These are phyloP conservation scores for Aspergillus campestris DNA, from an alignment of 495 filamentous ascomycete species.

Conservation along the genomic window DNA sequence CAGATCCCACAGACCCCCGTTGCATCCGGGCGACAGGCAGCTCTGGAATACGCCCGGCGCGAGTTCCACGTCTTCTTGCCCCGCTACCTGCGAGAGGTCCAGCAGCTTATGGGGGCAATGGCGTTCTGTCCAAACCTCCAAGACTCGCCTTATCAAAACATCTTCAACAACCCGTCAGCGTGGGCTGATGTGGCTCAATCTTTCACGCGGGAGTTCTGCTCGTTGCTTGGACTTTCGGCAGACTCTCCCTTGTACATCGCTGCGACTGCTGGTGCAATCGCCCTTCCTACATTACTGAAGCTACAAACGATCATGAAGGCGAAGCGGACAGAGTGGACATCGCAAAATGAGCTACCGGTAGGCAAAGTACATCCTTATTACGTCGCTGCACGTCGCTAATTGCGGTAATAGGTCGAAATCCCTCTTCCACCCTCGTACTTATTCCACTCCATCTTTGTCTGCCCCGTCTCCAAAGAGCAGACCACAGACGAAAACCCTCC, in stretches of 20 bases:
- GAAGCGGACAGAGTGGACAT: slow-evolving; percentile 91
- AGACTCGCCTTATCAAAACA: slow-evolving; percentile 61
- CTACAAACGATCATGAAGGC: slow-evolving; percentile 72
- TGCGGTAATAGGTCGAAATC: slow-evolving; percentile 60
- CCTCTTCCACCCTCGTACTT: slow-evolving; percentile 77
- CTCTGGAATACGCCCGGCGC: slow-evolving; percentile 62
- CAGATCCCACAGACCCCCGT: slow-evolving; percentile 15
- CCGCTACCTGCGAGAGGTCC: slow-evolving; percentile 65
- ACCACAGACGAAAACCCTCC: slow-evolving; percentile 88
- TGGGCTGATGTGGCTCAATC: slow-evolving; percentile 75
- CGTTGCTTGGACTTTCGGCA: slow-evolving; percentile 76
- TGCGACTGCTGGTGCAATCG: slow-evolving; percentile 83
- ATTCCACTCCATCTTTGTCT: slow-evolving; percentile 97
- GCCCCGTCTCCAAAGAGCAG: slow-evolving; percentile 93
- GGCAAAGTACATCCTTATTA: slow-evolving; percentile 4
- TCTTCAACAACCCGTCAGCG: slow-evolving; percentile 63
- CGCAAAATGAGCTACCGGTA: slow-evolving; percentile 78
- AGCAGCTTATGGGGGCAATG: slow-evolving; percentile 69
- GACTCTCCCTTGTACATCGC: slow-evolving; percentile 88
- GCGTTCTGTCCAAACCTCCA: slow-evolving; percentile 61
- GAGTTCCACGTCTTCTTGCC: slow-evolving; percentile 59
- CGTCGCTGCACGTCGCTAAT: slow-evolving; percentile 3
- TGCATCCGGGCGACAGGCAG: slow-evolving; percentile 41
- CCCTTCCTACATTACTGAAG: slow-evolving; percentile 77
- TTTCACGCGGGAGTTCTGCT: slow-evolving; percentile 93